Conservation (phyloP, 345 rosid genomes). For the Acer negundo region DNA sequence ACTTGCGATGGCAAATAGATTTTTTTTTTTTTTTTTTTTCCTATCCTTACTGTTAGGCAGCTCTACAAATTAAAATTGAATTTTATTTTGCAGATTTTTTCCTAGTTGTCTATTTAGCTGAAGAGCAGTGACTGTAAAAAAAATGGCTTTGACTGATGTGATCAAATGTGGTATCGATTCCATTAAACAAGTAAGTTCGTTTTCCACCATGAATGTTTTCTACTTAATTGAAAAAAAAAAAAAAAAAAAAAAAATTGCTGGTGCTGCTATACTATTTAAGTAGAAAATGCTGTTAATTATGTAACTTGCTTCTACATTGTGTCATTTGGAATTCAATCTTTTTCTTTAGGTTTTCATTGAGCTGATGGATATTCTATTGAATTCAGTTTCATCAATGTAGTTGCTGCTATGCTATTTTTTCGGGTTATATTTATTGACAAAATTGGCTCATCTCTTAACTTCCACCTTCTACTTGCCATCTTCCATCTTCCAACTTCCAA, state of each 20-base stretch:
- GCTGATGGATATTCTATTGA: neutral
- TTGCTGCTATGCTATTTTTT: neutral
- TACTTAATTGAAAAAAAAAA: neutral
- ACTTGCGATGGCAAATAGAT: too few relatives aligned
- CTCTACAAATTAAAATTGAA: neutral
- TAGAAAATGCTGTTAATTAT: neutral
- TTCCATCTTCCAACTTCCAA: too few relatives aligned
- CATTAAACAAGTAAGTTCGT: constrained; percentile 62
- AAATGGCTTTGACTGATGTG: constrained; percentile 71
- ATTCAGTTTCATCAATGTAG: neutral
- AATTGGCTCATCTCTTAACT: too few relatives aligned
- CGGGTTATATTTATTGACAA: too few relatives aligned
- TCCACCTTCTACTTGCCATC: too few relatives aligned
- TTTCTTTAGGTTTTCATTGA: neutral
- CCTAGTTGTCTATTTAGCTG: neutral
- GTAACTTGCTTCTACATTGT: neutral
- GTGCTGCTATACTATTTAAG: too few relatives aligned
- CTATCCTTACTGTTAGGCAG: neutral
- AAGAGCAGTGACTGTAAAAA: constrained; percentile 8
- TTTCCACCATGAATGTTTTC: neutral
- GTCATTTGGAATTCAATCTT: neutral
- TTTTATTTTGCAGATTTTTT: neutral
- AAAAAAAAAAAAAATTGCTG: too few relatives aligned
- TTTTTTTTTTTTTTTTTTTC: neutral
- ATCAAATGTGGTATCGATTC: constrained; percentile 79